Conservation (phyloP, 495 filamentous ascomycete species). For the Penicillium daleae region DNA sequence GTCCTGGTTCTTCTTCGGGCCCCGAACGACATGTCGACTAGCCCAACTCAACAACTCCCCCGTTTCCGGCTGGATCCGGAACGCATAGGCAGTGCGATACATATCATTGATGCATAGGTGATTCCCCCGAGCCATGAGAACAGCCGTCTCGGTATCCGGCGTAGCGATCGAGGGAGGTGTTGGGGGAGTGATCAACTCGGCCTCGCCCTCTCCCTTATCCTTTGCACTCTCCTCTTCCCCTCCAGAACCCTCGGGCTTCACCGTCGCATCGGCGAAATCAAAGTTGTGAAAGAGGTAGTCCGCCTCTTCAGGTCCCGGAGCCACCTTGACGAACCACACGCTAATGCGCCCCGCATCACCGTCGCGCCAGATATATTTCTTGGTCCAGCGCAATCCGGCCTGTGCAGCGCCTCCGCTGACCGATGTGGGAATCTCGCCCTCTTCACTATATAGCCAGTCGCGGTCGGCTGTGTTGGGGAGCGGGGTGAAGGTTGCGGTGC, state of each 20-base stretch:
- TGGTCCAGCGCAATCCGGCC: constrained; percentile 44
- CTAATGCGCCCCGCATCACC: constrained; percentile 38
- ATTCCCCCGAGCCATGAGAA: constrained; percentile 44
- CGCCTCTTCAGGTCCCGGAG: constrained; percentile 38
- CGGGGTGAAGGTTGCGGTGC: constrained; percentile 45
- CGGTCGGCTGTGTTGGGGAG: constrained; percentile 16
- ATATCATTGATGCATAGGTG: constrained; percentile 55
- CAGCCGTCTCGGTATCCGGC: constrained; percentile 23
- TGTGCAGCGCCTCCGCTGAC: constrained; percentile 18
- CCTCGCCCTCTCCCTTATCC: not conserved
- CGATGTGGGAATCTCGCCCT: constrained; percentile 43
- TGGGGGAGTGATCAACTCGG: constrained; percentile 34
- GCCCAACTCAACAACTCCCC: constrained; percentile 51
- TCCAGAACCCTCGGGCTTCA: not conserved
- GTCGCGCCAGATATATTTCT: constrained; percentile 52
- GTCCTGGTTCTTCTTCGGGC: constrained; percentile 54
- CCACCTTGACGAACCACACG: constrained; percentile 53
- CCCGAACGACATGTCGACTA: constrained; percentile 51
- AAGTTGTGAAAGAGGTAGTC: constrained; percentile 54
- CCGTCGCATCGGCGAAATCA: constrained; percentile 29
- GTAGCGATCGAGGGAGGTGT: constrained; percentile 24
- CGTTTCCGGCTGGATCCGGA: constrained; percentile 38
- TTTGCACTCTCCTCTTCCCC: not conserved
- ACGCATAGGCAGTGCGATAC: constrained; percentile 53
- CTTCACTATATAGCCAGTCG: constrained; percentile 51